Evolutionary conservation across 768 basidiomycete genomes (phyloP).

Genomic region (Hydnomerulius pinastri): DNA sequence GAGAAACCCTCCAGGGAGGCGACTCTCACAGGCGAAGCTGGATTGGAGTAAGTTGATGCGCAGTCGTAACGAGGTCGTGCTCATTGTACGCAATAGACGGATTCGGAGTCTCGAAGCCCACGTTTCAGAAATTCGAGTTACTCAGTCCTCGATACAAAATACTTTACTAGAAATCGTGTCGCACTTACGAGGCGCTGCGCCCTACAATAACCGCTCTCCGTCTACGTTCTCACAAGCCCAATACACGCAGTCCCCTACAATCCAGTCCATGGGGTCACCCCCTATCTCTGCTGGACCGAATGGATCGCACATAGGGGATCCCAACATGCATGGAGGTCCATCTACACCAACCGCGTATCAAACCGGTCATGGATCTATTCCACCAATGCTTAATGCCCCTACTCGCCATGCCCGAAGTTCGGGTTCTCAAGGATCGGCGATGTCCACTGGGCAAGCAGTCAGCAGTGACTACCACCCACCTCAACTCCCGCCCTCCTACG

Average conservation of each 20-base stretch:
- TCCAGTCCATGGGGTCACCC: constrained; percentile 60
- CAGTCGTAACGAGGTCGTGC: not conserved
- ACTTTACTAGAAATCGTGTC: constrained; percentile 79
- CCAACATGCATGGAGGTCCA: constrained; percentile 26
- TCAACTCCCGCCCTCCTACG: constrained; percentile 44
- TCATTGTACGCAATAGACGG: constrained; percentile 54
- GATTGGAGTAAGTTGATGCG: constrained; percentile 68
- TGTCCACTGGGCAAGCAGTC: constrained; percentile 34
- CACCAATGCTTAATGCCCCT: constrained; percentile 30
- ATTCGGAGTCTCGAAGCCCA: constrained; percentile 87
- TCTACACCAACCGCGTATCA: constrained; percentile 34
- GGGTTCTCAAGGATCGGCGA: constrained; percentile 35
- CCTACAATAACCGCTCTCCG: constrained; percentile 60
- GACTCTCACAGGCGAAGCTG: constrained; percentile 85
- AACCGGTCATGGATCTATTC: constrained; percentile 24
- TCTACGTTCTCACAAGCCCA: constrained; percentile 50
- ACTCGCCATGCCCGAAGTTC: constrained; percentile 36
- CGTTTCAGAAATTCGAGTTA: constrained; percentile 78
- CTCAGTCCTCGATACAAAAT: constrained; percentile 74
- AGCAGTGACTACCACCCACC: constrained; percentile 45
- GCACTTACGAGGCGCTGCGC: constrained; percentile 62
- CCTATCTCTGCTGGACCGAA: constrained; percentile 43
- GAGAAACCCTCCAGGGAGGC: constrained; percentile 91
- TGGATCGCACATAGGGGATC: constrained; percentile 28
- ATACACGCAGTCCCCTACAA: constrained; percentile 66